These are phyloP conservation scores for Colletotrichum filicis DNA, from an alignment of 2,329 filamentous ascomycete species.

Conservation along the genomic window DNA sequence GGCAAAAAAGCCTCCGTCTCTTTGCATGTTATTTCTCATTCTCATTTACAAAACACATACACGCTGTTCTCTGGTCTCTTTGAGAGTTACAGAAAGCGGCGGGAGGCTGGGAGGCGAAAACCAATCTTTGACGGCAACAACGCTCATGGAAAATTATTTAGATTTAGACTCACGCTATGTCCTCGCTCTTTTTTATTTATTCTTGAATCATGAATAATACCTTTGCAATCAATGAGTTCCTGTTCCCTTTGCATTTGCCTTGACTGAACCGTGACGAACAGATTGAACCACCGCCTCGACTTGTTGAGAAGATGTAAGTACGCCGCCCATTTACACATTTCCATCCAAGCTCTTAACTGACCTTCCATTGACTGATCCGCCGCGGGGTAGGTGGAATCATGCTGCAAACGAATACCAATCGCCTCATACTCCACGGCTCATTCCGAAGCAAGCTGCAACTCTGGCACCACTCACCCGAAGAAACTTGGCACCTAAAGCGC, in stretches of 20 bases:
- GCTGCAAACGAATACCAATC: not conserved
- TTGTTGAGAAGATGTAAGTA: too few species aligned
- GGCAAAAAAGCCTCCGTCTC: not conserved
- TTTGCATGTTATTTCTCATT: not conserved
- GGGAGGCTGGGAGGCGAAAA: not conserved
- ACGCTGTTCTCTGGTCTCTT: not conserved
- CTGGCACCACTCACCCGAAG: not conserved
- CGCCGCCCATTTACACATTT: too few species aligned
- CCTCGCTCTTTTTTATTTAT: slow-evolving; percentile 2
- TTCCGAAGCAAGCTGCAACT: not conserved
- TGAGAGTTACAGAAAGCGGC: not conserved
- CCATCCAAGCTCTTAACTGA: too few species aligned
- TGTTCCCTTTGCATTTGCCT: too few species aligned
- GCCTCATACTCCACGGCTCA: not conserved
- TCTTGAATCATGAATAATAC: slow-evolving; percentile 10
- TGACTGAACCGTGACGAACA: not conserved
- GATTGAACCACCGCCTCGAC: too few species aligned
- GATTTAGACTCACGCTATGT: slow-evolving; percentile 10
- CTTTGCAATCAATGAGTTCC: not conserved
- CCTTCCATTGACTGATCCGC: too few species aligned
- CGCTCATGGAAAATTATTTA: slow-evolving; percentile 2
- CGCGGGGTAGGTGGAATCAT: not conserved
- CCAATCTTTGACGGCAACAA: not conserved
- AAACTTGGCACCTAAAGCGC: not conserved
- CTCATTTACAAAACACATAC: not conserved